A percentile compares a stretch with the other conserved stretches of the same genome.
phyloP scores from a whole-genome alignment of 2,329 filamentous ascomycete species.

The Trichoderma polysporum region DNA sequence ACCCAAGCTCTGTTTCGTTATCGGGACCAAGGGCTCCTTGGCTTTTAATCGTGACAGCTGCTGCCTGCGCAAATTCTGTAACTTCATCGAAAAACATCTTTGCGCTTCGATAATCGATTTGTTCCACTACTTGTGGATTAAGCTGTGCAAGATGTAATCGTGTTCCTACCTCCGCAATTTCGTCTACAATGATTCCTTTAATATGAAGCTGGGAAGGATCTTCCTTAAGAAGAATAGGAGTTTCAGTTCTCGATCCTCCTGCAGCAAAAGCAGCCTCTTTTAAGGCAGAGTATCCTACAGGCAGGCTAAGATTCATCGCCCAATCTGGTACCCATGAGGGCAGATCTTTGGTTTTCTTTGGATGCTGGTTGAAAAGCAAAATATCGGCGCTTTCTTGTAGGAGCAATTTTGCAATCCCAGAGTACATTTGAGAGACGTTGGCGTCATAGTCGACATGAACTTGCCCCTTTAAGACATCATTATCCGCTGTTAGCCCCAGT shows the following conservation, averaged over 20 bases:
- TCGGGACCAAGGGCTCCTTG: not conserved
- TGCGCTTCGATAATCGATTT: conserved; percentile 28
- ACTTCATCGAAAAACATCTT: conserved; percentile 31
- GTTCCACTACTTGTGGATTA: not conserved
- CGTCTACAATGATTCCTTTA: conserved; percentile 27
- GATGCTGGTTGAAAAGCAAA: conserved; percentile 33
- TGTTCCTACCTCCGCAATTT: conserved; percentile 26
- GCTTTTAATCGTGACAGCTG: not conserved
- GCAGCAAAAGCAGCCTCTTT: conserved; percentile 28
- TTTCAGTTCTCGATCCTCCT: conserved; percentile 21
- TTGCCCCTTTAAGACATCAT: conserved; percentile 24
- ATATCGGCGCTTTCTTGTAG: conserved; percentile 29
- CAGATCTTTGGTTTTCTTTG: conserved; percentile 25
- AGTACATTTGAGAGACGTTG: conserved; percentile 21
- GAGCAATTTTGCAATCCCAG: conserved; percentile 27
- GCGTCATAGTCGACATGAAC: conserved; percentile 24
- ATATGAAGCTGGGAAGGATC: conserved; percentile 21
- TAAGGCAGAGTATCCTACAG: conserved; percentile 29
- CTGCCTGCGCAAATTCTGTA: conserved; percentile 24
- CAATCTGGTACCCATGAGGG: conserved; percentile 40
- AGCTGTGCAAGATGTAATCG: conserved; percentile 17
- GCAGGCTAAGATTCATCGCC: conserved; percentile 31
- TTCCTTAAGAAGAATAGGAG: conserved; percentile 10
- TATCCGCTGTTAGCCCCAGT: conserved; percentile 30
- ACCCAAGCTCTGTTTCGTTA: not conserved